A percentile compares a stretch with the other conserved stretches of the same genome.
Evolutionary conservation across 1,284 basidiomycete species (phyloP).

Genomic region (Cryptococcus sp.): DNA sequence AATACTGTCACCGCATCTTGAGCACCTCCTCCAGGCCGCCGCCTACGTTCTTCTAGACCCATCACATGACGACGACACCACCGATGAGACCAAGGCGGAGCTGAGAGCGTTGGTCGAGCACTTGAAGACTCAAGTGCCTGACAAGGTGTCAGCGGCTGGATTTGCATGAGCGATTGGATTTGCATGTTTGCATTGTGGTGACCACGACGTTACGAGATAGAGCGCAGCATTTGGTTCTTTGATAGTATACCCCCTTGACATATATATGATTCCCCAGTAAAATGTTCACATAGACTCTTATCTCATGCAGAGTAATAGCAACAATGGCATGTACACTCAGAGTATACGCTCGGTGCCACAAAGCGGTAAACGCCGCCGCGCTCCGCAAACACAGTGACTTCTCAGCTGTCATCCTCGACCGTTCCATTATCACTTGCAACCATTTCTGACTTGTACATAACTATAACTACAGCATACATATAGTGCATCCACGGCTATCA

Average conservation of each 20-base stretch:
- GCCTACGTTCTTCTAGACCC: conserved; percentile 82
- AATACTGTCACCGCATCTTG: conserved; percentile 73
- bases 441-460: neutral
- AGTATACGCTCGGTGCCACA: conserved; percentile 7
- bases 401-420: neutral
- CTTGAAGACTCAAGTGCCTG: conserved; percentile 60
- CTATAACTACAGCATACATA: neutral
- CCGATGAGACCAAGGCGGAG: conserved; percentile 72
- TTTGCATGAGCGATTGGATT: conserved; percentile 25
- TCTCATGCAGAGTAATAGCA: too few relatives aligned
- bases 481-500: neutral
- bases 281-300: too few relatives aligned
- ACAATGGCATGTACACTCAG: too few relatives aligned
- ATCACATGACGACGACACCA: conserved; percentile 68
- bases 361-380: conserved; percentile 19
- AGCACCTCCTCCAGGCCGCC: conserved; percentile 80
- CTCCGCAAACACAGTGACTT: neutral
- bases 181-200: neutral
- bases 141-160: conserved; percentile 51
- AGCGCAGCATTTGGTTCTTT: neutral
- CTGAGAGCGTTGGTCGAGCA: conserved; percentile 74
- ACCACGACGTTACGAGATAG: neutral
- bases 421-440: neutral
- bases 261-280: too few relatives aligned
- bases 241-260: too few relatives aligned